Conservation (phyloP, 2,329 filamentous ascomycete genomes). For the Beauveria scarabaeidicola region DNA sequence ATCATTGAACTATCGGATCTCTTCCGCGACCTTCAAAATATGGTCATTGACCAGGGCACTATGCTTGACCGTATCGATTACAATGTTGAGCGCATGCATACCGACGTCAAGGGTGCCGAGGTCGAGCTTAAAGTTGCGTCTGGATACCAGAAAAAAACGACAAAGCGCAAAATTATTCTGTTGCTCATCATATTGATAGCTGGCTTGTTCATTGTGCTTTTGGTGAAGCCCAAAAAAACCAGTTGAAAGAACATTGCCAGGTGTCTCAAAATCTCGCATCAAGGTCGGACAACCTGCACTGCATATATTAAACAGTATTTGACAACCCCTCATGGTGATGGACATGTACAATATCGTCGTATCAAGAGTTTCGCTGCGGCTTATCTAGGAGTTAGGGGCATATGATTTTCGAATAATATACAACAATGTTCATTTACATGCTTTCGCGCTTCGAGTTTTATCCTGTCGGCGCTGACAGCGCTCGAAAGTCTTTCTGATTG, state of each 20-base stretch:
- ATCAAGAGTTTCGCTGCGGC: background rate
- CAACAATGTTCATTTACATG: background rate
- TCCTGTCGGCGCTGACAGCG: background rate
- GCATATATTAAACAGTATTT: background rate
- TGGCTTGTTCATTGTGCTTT: slow-evolving; percentile 75
- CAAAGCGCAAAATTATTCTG: slow-evolving; percentile 87
- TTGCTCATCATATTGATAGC: slow-evolving; percentile 77
- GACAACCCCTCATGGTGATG: background rate
- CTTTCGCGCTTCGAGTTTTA: background rate
- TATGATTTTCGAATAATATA: slow-evolving; percentile 1
- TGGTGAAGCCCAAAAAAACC: slow-evolving; percentile 67
- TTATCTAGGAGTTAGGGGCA: background rate
- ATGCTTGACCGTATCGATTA: slow-evolving; percentile 95
- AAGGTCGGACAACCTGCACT: background rate
- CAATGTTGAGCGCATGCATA: slow-evolving; percentile 93
- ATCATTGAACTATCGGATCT: slow-evolving; percentile 96
- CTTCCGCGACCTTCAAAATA: slow-evolving; percentile 89
- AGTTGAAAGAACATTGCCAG: slow-evolving; percentile 12
- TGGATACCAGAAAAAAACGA: slow-evolving; percentile 78
- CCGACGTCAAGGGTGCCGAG: slow-evolving; percentile 84
- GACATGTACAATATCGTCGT: slow-evolving; percentile 7
- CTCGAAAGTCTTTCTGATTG: background rate
- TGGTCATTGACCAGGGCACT: slow-evolving; percentile 89
- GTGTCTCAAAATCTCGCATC: background rate
- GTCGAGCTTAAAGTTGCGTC: slow-evolving; percentile 85